A percentile compares a stretch with the other conserved stretches of the same genome.
Evolutionary conservation across 2,329 filamentous ascomycete species (phyloP).

Genomic region (Beauveria caledonica): DNA sequence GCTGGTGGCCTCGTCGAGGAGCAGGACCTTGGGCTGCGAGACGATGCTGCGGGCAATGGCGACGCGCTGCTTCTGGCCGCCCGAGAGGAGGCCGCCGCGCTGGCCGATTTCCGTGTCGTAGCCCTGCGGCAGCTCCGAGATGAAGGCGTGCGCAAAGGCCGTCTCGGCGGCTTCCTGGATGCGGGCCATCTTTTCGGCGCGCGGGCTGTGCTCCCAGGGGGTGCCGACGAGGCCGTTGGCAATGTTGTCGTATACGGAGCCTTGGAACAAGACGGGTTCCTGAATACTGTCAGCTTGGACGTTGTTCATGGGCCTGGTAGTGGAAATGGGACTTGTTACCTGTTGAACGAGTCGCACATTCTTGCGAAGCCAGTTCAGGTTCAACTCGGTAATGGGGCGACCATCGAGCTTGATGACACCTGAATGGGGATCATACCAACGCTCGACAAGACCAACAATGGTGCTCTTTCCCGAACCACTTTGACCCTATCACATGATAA

Average conservation of each 20-base stretch:
- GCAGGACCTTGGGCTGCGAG: slow-evolving; percentile 50
- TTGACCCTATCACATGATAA: slow-evolving; percentile 20
- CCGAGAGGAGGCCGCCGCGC: slow-evolving; percentile 55
- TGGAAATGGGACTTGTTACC: slow-evolving; percentile 15
- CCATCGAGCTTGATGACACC: slow-evolving; percentile 31
- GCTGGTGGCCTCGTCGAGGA: slow-evolving; percentile 60
- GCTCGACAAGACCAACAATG: slow-evolving; percentile 30
- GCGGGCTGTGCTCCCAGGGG: slow-evolving; percentile 27
- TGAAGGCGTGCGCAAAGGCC: slow-evolving; percentile 44
- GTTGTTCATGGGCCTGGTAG: too few relatives aligned
- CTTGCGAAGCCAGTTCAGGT: slow-evolving; percentile 31
- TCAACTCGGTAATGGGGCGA: slow-evolving; percentile 24
- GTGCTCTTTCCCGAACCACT: slow-evolving; percentile 33
- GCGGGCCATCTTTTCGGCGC: slow-evolving; percentile 34
- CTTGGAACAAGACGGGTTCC: slow-evolving; percentile 37
- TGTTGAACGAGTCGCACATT: slow-evolving; percentile 30
- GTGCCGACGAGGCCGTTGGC: slow-evolving; percentile 39
- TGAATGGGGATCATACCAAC: slow-evolving; percentile 29
- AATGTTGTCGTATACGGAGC: slow-evolving; percentile 47
- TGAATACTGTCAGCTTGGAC: slow-evolving; percentile 14
- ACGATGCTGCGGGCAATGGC: slow-evolving; percentile 58
- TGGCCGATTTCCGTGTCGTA: slow-evolving; percentile 52
- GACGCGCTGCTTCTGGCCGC: slow-evolving; percentile 57
- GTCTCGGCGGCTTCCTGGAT: slow-evolving; percentile 39
- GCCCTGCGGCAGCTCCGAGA: slow-evolving; percentile 36